phyloP scores from a whole-genome alignment of 768 basidiomycete genomes.

The Amanita pallidorosea region DNA sequence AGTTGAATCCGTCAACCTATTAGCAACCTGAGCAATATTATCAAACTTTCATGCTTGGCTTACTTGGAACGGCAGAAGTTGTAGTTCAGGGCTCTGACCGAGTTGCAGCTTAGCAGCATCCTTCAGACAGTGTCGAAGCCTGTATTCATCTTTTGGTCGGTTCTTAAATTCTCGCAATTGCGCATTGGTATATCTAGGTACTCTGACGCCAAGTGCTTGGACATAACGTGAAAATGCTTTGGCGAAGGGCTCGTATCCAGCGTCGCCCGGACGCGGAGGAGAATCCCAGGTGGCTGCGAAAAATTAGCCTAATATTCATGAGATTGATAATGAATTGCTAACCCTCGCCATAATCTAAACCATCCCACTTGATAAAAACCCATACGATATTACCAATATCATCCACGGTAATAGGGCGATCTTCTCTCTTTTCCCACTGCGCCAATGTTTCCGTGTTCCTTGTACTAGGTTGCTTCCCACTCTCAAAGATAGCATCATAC shows the following conservation, averaged over 20 bases:
- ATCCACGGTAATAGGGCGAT: conserved; percentile 28
- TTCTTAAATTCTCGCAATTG: conserved; percentile 35
- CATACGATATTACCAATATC: conserved; percentile 60
- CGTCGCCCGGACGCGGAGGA: conserved; percentile 53
- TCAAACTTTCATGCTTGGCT: conserved; percentile 8
- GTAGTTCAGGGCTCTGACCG: conserved; percentile 52
- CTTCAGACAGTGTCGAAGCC: conserved; percentile 31
- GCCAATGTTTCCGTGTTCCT: conserved; percentile 47
- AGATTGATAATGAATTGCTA: conserved; percentile 12
- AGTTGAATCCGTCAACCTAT: conserved; percentile 73
- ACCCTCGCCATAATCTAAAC: conserved; percentile 91
- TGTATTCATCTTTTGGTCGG: conserved; percentile 47
- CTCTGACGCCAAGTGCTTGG: conserved; percentile 43
- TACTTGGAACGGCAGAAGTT: conserved; percentile 86
- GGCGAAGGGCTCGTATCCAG: conserved; percentile 52
- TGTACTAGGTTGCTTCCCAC: conserved; percentile 55
- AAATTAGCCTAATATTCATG: conserved; percentile 4
- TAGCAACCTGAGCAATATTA: background rate
- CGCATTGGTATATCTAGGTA: conserved; percentile 37
- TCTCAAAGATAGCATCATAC: conserved; percentile 31
- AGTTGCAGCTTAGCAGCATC: conserved; percentile 48
- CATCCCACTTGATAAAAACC: conserved; percentile 90
- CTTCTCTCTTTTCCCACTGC: conserved; percentile 43
- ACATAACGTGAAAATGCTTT: conserved; percentile 61
- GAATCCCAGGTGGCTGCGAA: conserved; percentile 84